Evolutionary conservation across 73 alveolate genomes (phyloP).

Genomic region (Tetrahymena thermophila): DNA sequence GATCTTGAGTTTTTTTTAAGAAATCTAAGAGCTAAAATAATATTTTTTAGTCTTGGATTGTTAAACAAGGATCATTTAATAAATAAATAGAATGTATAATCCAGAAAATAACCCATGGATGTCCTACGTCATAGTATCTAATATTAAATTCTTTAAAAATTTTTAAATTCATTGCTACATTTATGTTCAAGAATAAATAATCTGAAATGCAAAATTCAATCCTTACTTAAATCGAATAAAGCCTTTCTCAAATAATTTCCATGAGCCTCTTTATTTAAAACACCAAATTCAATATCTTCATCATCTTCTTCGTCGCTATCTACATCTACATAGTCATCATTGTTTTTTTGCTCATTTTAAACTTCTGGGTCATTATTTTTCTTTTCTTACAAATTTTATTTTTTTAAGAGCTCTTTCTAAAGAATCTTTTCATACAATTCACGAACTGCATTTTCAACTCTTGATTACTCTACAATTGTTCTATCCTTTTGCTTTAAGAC

Average conservation of each 20-base stretch:
- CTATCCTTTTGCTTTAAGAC: background rate
- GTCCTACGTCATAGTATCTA: background rate
- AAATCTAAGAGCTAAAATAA: background rate
- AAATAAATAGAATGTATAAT: background rate
- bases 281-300: background rate
- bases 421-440: background rate
- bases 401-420: background rate
- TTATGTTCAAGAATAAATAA: background rate
- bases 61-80: background rate
- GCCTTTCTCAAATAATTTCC: background rate
- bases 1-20: background rate
- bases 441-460: background rate
- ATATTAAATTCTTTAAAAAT: background rate
- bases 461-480: background rate
- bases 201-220: background rate
- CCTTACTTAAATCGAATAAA: background rate
- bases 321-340: background rate
- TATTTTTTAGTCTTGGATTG: background rate
- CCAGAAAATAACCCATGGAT: background rate
- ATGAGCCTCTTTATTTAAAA: background rate
- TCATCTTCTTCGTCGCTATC: background rate
- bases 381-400: background rate
- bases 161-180: background rate
- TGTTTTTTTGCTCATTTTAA: background rate
- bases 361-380: background rate